Conservation (phyloP, 1,284 basidiomycete genomes). For the Puccinia polysora region DNA sequence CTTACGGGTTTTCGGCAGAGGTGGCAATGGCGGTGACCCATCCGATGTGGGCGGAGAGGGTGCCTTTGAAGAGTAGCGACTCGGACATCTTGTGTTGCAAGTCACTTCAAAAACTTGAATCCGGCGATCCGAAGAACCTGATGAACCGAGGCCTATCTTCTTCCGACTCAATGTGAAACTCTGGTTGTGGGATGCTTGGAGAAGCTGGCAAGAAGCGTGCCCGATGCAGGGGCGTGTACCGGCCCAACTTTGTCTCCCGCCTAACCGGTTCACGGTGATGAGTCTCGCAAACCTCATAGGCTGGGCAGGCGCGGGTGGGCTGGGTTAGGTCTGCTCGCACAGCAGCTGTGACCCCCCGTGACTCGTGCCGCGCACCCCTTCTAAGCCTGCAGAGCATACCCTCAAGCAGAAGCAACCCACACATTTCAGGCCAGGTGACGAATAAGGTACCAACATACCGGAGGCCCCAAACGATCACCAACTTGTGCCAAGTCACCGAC, state of each 20-base stretch:
- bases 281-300: constrained; percentile 18
- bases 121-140: neutral
- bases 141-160: too few species aligned
- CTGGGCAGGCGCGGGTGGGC: neutral
- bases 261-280: neutral
- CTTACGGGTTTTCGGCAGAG: constrained; percentile 45
- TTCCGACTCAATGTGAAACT: neutral
- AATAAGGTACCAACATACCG: constrained; percentile 43
- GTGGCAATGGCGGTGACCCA: constrained; percentile 60
- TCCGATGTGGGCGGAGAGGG: constrained; percentile 89
- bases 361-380: neutral
- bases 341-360: neutral
- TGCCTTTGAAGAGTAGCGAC: constrained; percentile 70
- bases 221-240: neutral
- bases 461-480: constrained; percentile 42
- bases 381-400: neutral
- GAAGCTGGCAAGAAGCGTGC: neutral
- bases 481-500: neutral
- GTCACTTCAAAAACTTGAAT: too few species aligned
- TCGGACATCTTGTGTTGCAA: constrained; percentile 71
- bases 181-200: neutral
- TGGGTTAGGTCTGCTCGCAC: constrained; percentile 33
- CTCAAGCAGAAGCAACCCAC: neutral
- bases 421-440: too few species aligned
- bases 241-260: neutral